Conservation (phyloP, 1,139 yeast species). For the Eremothecium cymbalariae region DNA sequence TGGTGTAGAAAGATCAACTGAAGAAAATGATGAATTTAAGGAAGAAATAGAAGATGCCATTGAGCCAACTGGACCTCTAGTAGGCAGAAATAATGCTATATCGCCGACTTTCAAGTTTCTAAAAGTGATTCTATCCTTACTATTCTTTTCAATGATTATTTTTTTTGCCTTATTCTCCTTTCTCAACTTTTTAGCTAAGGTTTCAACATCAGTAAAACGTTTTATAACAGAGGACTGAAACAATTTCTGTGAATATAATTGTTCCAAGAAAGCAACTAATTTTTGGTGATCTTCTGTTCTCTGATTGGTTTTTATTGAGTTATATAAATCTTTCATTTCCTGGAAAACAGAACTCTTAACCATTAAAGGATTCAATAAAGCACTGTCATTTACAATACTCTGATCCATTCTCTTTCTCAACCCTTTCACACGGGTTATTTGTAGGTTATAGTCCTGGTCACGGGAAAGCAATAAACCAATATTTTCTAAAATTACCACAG, state of each 20-base stretch:
- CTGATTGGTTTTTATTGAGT: conserved; percentile 13
- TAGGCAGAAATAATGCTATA: conserved; percentile 74
- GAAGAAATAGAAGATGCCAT: conserved; percentile 23
- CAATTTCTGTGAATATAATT: conserved; percentile 33
- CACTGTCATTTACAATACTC: conserved; percentile 27
- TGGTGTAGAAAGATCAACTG: conserved; percentile 31
- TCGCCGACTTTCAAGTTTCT: conserved; percentile 62
- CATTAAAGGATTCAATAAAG: conserved; percentile 10
- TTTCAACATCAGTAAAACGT: conserved; percentile 83
- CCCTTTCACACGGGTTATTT: conserved; percentile 64
- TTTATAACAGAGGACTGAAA: conserved; percentile 61
- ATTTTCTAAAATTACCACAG: conserved; percentile 49
- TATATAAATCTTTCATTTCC: conserved; percentile 14
- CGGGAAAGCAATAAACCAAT: conserved; percentile 59
- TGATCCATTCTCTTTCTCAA: conserved; percentile 36
- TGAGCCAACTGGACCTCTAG: conserved; percentile 37
- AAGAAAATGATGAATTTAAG: conserved; percentile 27
- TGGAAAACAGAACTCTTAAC: conserved; percentile 26
- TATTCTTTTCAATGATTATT: conserved; percentile 35
- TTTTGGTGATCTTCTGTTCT: conserved; percentile 25
- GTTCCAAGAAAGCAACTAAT: conserved; percentile 25
- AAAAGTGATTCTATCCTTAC: conserved; percentile 52
- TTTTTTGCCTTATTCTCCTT: conserved; percentile 58
- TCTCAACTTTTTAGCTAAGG: conserved; percentile 78
- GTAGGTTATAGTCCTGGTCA: conserved; percentile 20